Conservation (phyloP, 1,284 basidiomycete genomes). For the Apiotrichum sp. region DNA sequence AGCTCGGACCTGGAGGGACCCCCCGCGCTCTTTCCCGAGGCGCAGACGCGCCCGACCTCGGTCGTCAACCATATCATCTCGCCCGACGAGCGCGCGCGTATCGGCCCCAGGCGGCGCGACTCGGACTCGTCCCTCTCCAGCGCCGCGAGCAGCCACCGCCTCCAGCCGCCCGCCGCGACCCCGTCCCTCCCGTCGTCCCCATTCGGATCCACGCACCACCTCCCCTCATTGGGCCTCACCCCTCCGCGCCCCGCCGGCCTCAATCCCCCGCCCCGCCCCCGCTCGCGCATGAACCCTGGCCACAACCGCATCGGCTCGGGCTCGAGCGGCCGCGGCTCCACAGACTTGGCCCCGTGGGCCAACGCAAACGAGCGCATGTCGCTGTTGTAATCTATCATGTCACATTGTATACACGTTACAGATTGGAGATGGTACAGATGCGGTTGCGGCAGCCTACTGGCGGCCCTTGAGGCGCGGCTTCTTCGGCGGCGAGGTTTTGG, state of each 20-base stretch:
- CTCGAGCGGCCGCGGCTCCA: background rate
- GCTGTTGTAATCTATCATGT: background rate
- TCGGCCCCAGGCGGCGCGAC: background rate
- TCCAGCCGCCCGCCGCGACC: background rate
- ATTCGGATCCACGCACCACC: too few species aligned
- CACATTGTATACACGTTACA: too few species aligned
- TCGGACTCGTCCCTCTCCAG: background rate
- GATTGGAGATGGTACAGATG: too few species aligned
- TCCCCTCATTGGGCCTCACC: too few species aligned
- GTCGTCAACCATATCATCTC: slow-evolving; percentile 14
- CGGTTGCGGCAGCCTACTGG: too few species aligned
- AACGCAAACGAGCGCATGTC: background rate
- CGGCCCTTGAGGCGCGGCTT: too few species aligned
- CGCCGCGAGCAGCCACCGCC: background rate
- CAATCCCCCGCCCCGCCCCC: background rate
- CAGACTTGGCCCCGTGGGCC: background rate
- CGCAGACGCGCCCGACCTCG: background rate
- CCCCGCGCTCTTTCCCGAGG: too few species aligned
- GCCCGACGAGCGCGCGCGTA: slow-evolving; percentile 13
- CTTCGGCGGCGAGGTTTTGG: too few species aligned
- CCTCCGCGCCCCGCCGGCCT: background rate
- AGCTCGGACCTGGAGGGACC: background rate
- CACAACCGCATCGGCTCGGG: background rate
- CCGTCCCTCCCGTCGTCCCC: background rate
- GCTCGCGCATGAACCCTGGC: background rate